Evolutionary conservation across 345 rosid species (phyloP), one percentile per base, ranked within the genome.

Genomic region (Fremontodendron californicum): DNA sequence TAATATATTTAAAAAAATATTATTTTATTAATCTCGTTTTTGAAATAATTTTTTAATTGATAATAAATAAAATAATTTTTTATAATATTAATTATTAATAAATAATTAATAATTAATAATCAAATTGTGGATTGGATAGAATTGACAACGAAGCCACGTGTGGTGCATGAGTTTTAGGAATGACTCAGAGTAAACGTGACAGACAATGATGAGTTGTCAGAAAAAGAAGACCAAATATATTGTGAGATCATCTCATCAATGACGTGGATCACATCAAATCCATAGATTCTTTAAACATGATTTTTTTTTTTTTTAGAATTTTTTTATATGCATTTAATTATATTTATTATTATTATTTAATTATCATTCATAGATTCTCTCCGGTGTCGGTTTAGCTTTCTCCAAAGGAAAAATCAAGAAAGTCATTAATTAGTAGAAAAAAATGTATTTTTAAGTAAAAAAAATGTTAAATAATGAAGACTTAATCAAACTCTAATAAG

Each of bases 121-220:
- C n/a, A n/a, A n/a, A n/a, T n/a, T n/a, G n/a, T n/a, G n/a, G n/a
- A n/a, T n/a, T n/a, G n/a, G n/a, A n/a, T n/a, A n/a, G 23, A 62
- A 69, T 19, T 67, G 81, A 84, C 86, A 81, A 10, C 78, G 45
- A 73, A 78, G 67, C 84, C 86, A 81, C 82, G 78, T 73, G 86
- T 23, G 62, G 58, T 31, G 16, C 68, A 29, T 23, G 62, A 3
- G 29, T 16, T 9, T 42, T 10, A 25, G 43, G 1, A 71, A 39
- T 75, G 4, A 13, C 31, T 63, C 54, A 76, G 23, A 11, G 72
- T 60, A 79, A 62, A 78, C 79, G 75, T 75, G 80, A 37, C 10
- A 13, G 16, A 35, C 13, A 64, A 57, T 69, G 48, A 54, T 48
- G 19, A 11, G 52, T 66, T 72, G 60, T 66, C 37, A 11, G 4